Evolutionary conservation across 345 rosid genomes (phyloP).

Genomic region (Eucalyptus cladocalyx): DNA sequence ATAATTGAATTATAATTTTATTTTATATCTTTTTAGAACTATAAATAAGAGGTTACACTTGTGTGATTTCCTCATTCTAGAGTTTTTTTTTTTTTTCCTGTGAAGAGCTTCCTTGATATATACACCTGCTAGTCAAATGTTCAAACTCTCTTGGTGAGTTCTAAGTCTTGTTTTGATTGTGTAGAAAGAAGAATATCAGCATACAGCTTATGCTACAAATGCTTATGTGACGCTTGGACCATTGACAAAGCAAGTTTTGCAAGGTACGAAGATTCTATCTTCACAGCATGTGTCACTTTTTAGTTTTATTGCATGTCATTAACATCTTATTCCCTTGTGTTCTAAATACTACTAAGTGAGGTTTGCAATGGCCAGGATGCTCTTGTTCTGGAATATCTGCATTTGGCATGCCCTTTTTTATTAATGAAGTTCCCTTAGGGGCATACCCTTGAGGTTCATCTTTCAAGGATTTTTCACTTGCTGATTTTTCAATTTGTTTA

Average conservation of each 20-base stretch:
- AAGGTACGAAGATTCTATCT: conserved; percentile 30
- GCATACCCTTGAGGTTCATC: neutral
- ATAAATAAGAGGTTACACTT: neutral
- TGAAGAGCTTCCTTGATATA: neutral
- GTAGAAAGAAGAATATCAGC: conserved; percentile 93
- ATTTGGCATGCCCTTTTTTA: neutral
- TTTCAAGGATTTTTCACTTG: neutral
- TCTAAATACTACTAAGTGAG: neutral
- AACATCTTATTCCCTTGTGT: neutral
- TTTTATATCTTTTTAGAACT: neutral
- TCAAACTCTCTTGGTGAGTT: neutral
- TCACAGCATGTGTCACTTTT: neutral
- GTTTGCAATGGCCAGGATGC: neutral
- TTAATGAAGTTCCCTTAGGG: neutral
- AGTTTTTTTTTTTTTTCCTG: neutral
- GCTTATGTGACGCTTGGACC: conserved; percentile 84
- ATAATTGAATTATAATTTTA: neutral
- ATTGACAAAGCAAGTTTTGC: conserved; percentile 57
- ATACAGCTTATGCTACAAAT: conserved; percentile 90
- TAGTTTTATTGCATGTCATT: neutral
- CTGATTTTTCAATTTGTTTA: neutral
- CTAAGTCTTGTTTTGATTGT: neutral
- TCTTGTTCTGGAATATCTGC: neutral
- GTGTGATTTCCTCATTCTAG: neutral
- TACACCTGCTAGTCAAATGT: neutral